These are phyloP conservation scores for Anacardium occidentale DNA, from an alignment of 345 rosid species.

Conservation along the genomic window DNA sequence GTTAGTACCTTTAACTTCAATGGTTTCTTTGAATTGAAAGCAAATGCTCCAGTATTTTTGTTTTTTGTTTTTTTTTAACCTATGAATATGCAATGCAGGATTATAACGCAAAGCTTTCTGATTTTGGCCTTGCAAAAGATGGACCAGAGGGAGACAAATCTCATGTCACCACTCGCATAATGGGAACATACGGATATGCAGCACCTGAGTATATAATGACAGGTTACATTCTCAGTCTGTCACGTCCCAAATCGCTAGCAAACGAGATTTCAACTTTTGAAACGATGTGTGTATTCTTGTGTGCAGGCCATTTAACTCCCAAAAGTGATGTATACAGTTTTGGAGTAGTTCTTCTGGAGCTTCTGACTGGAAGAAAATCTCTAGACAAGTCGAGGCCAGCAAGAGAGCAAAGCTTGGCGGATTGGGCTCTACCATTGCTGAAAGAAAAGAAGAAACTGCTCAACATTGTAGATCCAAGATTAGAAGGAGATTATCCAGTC, in stretches of 20 bases:
- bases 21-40: background rate
- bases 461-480: slow-evolving; percentile 72
- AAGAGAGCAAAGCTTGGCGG: slow-evolving; percentile 80
- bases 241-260: too few species aligned
- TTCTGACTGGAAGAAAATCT: slow-evolving; percentile 81
- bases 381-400: slow-evolving; percentile 83
- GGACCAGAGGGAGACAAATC: slow-evolving; percentile 98
- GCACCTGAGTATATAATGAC: slow-evolving; percentile 99
- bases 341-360: slow-evolving; percentile 78
- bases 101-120: slow-evolving; percentile 88
- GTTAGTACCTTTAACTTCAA: slow-evolving; percentile 37
- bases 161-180: slow-evolving; percentile 95
- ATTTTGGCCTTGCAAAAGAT: slow-evolving; percentile 95
- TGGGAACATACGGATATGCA: slow-evolving; percentile 99
- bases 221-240: slow-evolving; percentile 36
- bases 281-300: background rate
- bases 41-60: background rate
- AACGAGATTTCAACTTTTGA: too few species aligned
- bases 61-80: background rate
- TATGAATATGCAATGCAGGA: slow-evolving; percentile 49
- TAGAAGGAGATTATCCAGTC: slow-evolving; percentile 67
- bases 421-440: slow-evolving; percentile 86
- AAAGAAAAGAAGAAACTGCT: slow-evolving; percentile 87
- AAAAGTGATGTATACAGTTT: slow-evolving; percentile 89
- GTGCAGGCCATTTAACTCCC: slow-evolving; percentile 79